Base-by-base conservation (phyloP, 2,329 filamentous ascomycete species). In the Pseudogymnoascus sp. region DNA sequence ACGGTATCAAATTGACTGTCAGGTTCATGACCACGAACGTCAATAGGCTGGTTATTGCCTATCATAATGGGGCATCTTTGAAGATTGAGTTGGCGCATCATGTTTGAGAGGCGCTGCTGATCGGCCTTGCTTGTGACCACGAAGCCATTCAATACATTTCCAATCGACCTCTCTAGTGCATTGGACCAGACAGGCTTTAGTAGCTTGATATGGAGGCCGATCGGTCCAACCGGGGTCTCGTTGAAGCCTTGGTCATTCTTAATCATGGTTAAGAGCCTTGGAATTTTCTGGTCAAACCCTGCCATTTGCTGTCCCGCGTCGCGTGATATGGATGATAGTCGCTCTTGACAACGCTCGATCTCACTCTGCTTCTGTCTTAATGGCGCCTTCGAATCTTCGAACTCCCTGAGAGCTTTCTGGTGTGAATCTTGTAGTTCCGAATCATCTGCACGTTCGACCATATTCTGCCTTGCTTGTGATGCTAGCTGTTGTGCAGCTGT, bases 171-270 rank as follows among this genome's bases (percentile, higher is more conserved):
- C 73, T 99, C 95, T 12, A 99, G 75, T 46, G 96, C 86, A 0
- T 84, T 83, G 1, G 88, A 89, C 95, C 95, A 99, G 69, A 90
- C 82, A 0, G 90, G 89, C 68, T 93, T 87, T 37, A 86, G 78
- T 23, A 99, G 78, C 67, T 86, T 87, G 61, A 99, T 82, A 70
- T 95, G 84, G 23, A 86, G 79, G 31, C 93, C 95, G 12, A 97
- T 79, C 0, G 95, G 95, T 0, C 95, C 95, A 36, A 97, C 79
- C 1, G 95, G 95, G 66, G 83, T 87, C 46, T 83, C 78, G 23
- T 79, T 78, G 71, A 96, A 97, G 0, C 86, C 80, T 2, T 67
- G 74, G 64, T 96, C 90, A n/a, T 79, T 77, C 5, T 85, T 80
- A 65, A 97, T 90, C n/a, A 82, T 82, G 62, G 77, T 79, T 5